Conservation (phyloP, 2,329 filamentous ascomycete species). For the Cercospora sp. region DNA sequence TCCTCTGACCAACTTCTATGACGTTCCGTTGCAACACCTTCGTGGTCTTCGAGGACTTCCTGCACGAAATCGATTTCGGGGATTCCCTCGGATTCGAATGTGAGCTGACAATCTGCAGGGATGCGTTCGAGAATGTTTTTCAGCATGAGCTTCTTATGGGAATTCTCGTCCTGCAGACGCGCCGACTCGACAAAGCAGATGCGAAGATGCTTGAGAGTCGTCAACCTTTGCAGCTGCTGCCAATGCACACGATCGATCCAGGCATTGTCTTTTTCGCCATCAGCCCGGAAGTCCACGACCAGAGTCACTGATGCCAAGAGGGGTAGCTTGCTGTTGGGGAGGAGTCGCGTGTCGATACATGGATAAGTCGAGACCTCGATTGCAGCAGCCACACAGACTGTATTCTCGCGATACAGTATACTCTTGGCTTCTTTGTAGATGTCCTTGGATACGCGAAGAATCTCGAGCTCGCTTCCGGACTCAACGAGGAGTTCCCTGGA, state of each 20-base stretch:
- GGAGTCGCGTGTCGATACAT: slow-evolving; percentile 10
- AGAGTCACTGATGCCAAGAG: slow-evolving; percentile 19
- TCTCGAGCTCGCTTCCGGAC: slow-evolving; percentile 1
- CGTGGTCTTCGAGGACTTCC: slow-evolving; percentile 13
- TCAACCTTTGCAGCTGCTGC: slow-evolving; percentile 22
- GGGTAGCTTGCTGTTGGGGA: slow-evolving; percentile 10
- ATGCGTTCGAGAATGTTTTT: slow-evolving; percentile 29
- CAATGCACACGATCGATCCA: slow-evolving; percentile 16
- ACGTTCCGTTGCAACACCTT: not conserved
- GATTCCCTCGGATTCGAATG: slow-evolving; percentile 15
- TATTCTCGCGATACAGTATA: slow-evolving; percentile 42
- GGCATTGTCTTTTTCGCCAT: not conserved
- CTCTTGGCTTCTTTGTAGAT: slow-evolving; percentile 41
- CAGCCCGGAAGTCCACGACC: slow-evolving; percentile 9
- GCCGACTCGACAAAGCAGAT: slow-evolving; percentile 20
- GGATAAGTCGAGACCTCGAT: not conserved
- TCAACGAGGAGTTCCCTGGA: not conserved
- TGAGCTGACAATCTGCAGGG: slow-evolving; percentile 19
- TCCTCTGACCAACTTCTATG: not conserved
- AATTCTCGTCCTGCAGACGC: not conserved
- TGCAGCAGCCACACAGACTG: slow-evolving; percentile 11
- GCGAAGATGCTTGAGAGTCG: slow-evolving; percentile 18
- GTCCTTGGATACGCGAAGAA: slow-evolving; percentile 24
- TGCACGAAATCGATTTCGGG: slow-evolving; percentile 22
- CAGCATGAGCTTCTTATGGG: slow-evolving; percentile 16